Conservation (phyloP, 1,284 basidiomycete species). For the Tilletia caries region DNA sequence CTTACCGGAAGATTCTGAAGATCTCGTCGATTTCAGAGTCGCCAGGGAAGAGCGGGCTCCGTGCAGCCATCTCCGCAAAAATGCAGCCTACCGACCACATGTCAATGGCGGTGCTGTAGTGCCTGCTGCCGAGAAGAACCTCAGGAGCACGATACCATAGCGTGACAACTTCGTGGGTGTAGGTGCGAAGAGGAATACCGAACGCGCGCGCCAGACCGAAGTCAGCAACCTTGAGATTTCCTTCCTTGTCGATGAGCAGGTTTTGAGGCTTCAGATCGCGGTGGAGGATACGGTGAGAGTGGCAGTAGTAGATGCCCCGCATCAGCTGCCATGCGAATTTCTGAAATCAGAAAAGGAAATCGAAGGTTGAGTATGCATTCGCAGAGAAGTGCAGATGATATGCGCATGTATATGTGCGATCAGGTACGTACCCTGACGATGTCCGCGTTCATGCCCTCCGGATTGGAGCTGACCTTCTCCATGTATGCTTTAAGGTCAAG, state of each 20-base stretch:
- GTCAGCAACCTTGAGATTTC: conserved; percentile 67
- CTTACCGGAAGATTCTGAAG: conserved; percentile 86
- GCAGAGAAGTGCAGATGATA: too few species aligned
- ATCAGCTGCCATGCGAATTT: conserved; percentile 86
- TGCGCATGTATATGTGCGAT: too few species aligned
- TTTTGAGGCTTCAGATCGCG: conserved; percentile 98
- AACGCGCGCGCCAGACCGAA: conserved; percentile 95
- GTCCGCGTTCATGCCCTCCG: conserved; percentile 65
- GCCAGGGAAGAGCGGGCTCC: conserved; percentile 89
- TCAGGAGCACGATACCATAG: conserved; percentile 98
- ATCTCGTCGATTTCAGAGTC: conserved; percentile 99
- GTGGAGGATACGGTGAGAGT: conserved; percentile 92
- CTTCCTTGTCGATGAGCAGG: conserved; percentile 77
- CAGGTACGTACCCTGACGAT: conserved; percentile 79
- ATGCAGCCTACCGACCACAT: conserved; percentile 98
- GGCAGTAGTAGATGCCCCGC: conserved; percentile 87
- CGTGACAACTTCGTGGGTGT: conserved; percentile 95
- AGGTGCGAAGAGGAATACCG: conserved; percentile 94
- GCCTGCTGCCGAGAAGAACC: conserved; percentile 87
- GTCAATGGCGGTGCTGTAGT: conserved; percentile 92
- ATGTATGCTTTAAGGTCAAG: conserved; percentile 95
- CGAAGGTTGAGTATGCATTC: too few species aligned
- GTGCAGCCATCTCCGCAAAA: conserved; percentile 82
- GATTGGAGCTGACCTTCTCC: conserved; percentile 61
- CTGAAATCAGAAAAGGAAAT: too few species aligned